Evolutionary conservation across 257 asterid genomes (phyloP), one percentile per base, ranked within the genome.

Genomic region (Voacanga thouarsii): DNA sequence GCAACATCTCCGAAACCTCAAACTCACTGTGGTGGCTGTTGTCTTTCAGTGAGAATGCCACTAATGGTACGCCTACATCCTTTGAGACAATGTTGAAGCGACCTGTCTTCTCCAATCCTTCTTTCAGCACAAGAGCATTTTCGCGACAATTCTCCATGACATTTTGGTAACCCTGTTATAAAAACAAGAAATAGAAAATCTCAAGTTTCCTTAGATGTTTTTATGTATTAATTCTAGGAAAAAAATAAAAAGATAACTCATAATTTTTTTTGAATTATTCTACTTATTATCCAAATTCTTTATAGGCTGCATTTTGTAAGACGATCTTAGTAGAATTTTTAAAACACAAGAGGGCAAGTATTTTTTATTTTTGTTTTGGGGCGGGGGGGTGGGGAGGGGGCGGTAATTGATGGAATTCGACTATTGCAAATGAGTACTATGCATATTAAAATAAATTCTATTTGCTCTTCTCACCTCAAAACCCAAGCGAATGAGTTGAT

Each of bases 11-110:
- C 0, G 87, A 72, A 2, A 84, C 71, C 72, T 84, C 77, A 15
- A 84, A 84, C 23, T 78, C 87, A 1, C 79, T 78, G 87, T 84
- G 80, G 1, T 14, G 11, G 66, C 66, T 75, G 61, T 66, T 81
- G 77, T 84, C 85, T 4, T 84, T 84, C 10, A 84, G 85, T n/a
- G 87, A 78, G 59, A 84, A 84, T 5, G 87, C 85, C n/a, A 84
- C 87, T 50, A 84, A 28, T 0, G 87, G 87, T 0, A 84, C 85
- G n/a, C 87, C 87, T 7, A 26, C 74, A 30, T 84, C 85, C 50
- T 81, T 84, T 49, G 87, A 84, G 4, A 84, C 67, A 33, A 84
- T 78, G 65, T 84, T 76, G 77, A 84, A 84, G 15, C 83, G 78
- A 11, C 79, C 87, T 6, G 76, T 84, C 56, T 75, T 81, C 71